Evolutionary conservation across 2,329 filamentous ascomycete species (phyloP), one percentile per base, ranked within the genome.

Genomic region (Erysiphe pulchra): DNA sequence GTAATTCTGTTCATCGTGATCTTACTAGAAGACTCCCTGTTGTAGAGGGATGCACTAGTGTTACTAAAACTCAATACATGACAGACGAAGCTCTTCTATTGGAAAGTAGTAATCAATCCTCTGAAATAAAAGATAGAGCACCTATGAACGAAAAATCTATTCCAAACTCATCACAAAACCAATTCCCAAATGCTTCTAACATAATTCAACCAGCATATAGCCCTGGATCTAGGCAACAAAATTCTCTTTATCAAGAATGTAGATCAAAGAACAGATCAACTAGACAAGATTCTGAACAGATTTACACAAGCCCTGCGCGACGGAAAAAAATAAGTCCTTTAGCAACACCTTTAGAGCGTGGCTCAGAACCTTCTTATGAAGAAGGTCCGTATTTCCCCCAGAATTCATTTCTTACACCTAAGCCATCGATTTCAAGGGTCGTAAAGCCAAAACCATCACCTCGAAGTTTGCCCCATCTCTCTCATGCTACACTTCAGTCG

Each of bases 261-360:
- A 39, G 18, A 20, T 2, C n/a, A 16, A 20, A 17, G 18, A n/a
- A 39, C 62, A 68, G 20, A 61, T 62, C 11, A 34, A 68, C 79
- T 11, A 85, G 93, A 56, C 80, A 92, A 50, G 77, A 93, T 58
- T 77, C 73, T 43, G 71, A 81, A 13, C 76, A 92, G 53, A 80
- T 78, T 30, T 94, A 95, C 59, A 70, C 94, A 47, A 94, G 86
- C 57, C 82, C 85, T 43, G 81, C 81, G 18, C 71, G 85, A 52
- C 73, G 85, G 55, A 87, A 78, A 60, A 83, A 78, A 59, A 61
- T 73, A 2, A 67, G 70, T 17, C 47, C 50, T 59, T 31, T 49
- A 50, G 45, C 34, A 8, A 11, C 34, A 34, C 18, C 42, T 2
- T 28, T 11, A 16, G n/a, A 14, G 12, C 7, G 7, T 42, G 30